Percentiles rank a stretch among this genome's conserved stretches.
Evolutionary conservation across 331 rosid genomes (phyloP).

Genomic region (Spiraea crenata): DNA sequence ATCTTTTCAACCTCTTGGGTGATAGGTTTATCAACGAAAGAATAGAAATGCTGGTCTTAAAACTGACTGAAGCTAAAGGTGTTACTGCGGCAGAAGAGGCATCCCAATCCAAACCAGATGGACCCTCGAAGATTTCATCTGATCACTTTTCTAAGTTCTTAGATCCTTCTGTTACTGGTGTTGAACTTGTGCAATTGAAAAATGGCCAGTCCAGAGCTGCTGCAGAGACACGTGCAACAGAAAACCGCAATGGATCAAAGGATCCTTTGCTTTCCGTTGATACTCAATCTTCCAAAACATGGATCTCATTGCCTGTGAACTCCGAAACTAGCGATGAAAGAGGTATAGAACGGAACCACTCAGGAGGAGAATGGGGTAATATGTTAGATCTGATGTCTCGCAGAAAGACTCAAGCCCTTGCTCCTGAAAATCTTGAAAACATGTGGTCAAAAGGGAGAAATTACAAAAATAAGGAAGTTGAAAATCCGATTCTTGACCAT

Average conservation of each 20-base stretch:
- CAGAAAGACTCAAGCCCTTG: constrained; percentile 85
- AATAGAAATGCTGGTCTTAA: constrained; percentile 70
- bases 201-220: constrained; percentile 50
- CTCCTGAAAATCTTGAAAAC: constrained; percentile 95
- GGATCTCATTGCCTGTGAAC: constrained; percentile 55
- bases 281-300: constrained; percentile 69
- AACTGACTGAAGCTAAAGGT: constrained; percentile 62
- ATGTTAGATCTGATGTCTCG: constrained; percentile 77
- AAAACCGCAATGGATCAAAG: constrained; percentile 43
- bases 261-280: constrained; percentile 84
- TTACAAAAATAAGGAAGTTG: constrained; percentile 58
- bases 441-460: constrained; percentile 90
- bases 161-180: constrained; percentile 90
- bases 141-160: constrained; percentile 56
- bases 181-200: constrained; percentile 83
- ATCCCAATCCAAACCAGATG: constrained; percentile 54
- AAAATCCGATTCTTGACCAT: constrained; percentile 48
- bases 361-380: constrained; percentile 94
- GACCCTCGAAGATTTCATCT: constrained; percentile 40
- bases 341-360: constrained; percentile 42
- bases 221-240: constrained; percentile 28
- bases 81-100: constrained; percentile 35
- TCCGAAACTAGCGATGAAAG: constrained; percentile 50
- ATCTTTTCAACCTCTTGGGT: constrained; percentile 32
- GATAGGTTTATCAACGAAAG: constrained; percentile 92